Percentiles rank a stretch among this genome's conserved stretches.
phyloP scores from a whole-genome alignment of 1,139 yeast species.

The Magnusiomyces suaveolens region DNA sequence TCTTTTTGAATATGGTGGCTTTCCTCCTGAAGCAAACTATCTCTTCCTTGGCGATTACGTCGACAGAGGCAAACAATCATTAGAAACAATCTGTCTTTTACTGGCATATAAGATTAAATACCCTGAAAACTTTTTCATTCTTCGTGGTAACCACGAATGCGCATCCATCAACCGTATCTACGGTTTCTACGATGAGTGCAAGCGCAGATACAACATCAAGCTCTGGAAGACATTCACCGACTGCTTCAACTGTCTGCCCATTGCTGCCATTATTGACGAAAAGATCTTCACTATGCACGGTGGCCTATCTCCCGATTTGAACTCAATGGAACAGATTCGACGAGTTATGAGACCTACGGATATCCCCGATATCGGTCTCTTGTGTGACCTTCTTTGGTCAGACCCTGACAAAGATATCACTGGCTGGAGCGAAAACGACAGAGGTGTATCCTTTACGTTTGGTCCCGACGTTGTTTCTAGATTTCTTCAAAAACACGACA shows the following conservation, averaged over 20 bases:
- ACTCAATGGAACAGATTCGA: constrained; percentile 56
- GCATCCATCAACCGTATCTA: constrained; percentile 77
- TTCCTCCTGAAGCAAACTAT: constrained; percentile 72
- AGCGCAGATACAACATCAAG: constrained; percentile 56
- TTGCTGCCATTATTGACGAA: constrained; percentile 79
- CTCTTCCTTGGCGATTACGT: constrained; percentile 78
- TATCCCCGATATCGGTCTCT: constrained; percentile 71
- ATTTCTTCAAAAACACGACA: constrained; percentile 58
- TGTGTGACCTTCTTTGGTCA: constrained; percentile 80
- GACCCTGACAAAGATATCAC: constrained; percentile 64
- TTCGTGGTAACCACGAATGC: constrained; percentile 79
- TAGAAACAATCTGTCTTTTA: constrained; percentile 65
- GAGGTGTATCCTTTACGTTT: constrained; percentile 80
- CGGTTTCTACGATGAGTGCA: constrained; percentile 84
- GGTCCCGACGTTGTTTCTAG: constrained; percentile 64
- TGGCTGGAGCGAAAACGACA: constrained; percentile 74
- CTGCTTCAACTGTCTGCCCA: constrained; percentile 75
- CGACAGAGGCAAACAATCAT: constrained; percentile 74
- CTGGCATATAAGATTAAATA: constrained; percentile 70
- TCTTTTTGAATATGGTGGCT: constrained; percentile 66
- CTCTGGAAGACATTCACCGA: constrained; percentile 72
- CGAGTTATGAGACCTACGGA: constrained; percentile 74
- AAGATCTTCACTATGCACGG: constrained; percentile 86
- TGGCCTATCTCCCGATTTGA: constrained; percentile 70
- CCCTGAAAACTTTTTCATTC: constrained; percentile 74